Evolutionary conservation across 371 early-diverging fungal species (phyloP).

Genomic region (Mortierella sp.): DNA sequence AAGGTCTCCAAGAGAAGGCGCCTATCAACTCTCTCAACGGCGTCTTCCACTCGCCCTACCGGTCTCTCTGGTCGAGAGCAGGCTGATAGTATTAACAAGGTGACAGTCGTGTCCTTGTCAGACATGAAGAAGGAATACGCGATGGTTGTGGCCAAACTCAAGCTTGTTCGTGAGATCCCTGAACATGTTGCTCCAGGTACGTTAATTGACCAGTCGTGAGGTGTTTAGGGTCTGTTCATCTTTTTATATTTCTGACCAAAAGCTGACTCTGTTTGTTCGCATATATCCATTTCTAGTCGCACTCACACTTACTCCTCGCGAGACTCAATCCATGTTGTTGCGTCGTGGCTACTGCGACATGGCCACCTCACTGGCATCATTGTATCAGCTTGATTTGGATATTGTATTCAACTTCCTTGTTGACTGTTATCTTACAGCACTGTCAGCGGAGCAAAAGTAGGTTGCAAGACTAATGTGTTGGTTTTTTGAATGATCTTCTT

Average conservation of each 20-base stretch:
- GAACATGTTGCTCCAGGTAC: conserved; percentile 25
- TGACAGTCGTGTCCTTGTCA: conserved; percentile 26
- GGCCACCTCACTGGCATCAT: conserved; percentile 38
- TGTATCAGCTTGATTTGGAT: conserved; percentile 28
- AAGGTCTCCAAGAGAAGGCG: conserved; percentile 9
- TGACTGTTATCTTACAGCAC: conserved; percentile 32
- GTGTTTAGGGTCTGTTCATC: too few species aligned
- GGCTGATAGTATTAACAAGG: not conserved
- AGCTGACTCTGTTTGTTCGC: too few species aligned
- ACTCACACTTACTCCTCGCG: conserved; percentile 25
- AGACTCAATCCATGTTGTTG: conserved; percentile 29
- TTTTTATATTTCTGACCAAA: not conserved
- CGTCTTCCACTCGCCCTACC: not conserved
- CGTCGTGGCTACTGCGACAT: conserved; percentile 33
- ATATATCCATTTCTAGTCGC: conserved; percentile 17
- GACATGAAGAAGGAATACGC: conserved; percentile 41
- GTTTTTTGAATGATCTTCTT: not conserved
- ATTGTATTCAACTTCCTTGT: conserved; percentile 38
- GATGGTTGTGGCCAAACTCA: conserved; percentile 32
- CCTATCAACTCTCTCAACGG: not conserved
- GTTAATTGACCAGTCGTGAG: not conserved
- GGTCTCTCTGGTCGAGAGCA: not conserved
- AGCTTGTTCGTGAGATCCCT: conserved; percentile 29
- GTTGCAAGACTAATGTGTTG: not conserved
- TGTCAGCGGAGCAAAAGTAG: conserved; percentile 42